Conservation (phyloP, 768 basidiomycete species). For the Plicaturopsis crispa region DNA sequence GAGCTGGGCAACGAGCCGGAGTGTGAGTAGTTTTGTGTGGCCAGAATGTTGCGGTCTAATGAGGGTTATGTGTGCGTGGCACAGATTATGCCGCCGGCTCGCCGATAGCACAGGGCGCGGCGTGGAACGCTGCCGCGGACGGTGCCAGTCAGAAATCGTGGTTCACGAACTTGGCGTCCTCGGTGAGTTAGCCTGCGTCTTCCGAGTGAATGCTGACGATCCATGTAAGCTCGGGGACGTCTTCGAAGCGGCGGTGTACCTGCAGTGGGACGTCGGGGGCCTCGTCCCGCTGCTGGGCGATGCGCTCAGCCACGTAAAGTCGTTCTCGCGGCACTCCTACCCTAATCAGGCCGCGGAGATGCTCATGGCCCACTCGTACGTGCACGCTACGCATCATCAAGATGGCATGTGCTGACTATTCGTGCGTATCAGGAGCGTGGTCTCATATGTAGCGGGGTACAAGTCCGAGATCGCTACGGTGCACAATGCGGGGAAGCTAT, state of each 20-base stretch:
- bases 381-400: not conserved
- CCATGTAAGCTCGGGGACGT: constrained; percentile 22
- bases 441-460: constrained; percentile 24
- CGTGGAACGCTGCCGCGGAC: constrained; percentile 25
- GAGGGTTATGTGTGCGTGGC: not conserved
- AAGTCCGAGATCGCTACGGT: constrained; percentile 24
- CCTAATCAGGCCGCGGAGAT: constrained; percentile 24
- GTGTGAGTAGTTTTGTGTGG: constrained; percentile 16
- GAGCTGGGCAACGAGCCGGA: constrained; percentile 33
- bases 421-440: constrained; percentile 20
- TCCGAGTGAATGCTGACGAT: not conserved
- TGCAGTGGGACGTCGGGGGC: constrained; percentile 22
- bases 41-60: not conserved
- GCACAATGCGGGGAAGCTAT: constrained; percentile 21
- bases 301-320: constrained; percentile 19
- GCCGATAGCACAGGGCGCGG: constrained; percentile 22
- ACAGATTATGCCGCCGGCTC: constrained; percentile 24
- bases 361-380: constrained; percentile 29
- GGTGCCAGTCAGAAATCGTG: constrained; percentile 23
- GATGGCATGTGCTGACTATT: not conserved
- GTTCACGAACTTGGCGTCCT: constrained; percentile 20
- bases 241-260: constrained; percentile 28
- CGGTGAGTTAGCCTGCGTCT: constrained; percentile 12
- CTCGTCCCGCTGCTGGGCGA: constrained; percentile 21
- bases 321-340: constrained; percentile 28